These are phyloP conservation scores for Mortierella antarctica DNA, from an alignment of 192 early-diverging fungal species.

Conservation along the genomic window DNA sequence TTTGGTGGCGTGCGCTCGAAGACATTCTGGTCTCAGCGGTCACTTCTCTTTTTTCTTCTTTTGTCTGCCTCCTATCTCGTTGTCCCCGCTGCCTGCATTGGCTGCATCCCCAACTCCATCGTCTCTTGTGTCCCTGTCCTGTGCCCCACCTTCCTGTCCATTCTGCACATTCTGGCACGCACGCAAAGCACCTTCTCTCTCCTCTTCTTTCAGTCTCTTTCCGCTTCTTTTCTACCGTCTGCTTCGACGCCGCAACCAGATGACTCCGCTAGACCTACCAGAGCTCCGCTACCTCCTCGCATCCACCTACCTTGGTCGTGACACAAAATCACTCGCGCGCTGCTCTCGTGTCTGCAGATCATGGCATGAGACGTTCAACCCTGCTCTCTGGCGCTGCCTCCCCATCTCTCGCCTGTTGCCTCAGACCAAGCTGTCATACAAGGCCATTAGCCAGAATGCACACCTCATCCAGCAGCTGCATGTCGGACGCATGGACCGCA, in stretches of 20 bases:
- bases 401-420: not conserved
- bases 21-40: too few species aligned
- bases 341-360: not conserved
- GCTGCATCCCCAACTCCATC: too few species aligned
- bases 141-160: too few species aligned
- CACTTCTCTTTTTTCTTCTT: too few species aligned
- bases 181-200: too few species aligned
- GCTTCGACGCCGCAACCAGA: not conserved
- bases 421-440: not conserved
- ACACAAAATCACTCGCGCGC: not conserved
- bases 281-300: not conserved
- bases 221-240: too few species aligned
- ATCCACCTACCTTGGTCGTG: not conserved
- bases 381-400: not conserved
- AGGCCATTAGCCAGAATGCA: conserved; percentile 1
- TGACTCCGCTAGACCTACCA: not conserved
- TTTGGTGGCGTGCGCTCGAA: too few species aligned
- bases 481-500: not conserved
- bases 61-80: too few species aligned
- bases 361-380: conserved; percentile 8
- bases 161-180: too few species aligned
- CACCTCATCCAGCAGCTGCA: not conserved
- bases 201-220: too few species aligned
- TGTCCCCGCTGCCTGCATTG: too few species aligned
- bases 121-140: too few species aligned